A percentile compares a stretch with the other conserved stretches of the same genome.
Evolutionary conservation across 2,329 filamentous ascomycete species (phyloP).

Genomic region (Sphaceloma murrayae): DNA sequence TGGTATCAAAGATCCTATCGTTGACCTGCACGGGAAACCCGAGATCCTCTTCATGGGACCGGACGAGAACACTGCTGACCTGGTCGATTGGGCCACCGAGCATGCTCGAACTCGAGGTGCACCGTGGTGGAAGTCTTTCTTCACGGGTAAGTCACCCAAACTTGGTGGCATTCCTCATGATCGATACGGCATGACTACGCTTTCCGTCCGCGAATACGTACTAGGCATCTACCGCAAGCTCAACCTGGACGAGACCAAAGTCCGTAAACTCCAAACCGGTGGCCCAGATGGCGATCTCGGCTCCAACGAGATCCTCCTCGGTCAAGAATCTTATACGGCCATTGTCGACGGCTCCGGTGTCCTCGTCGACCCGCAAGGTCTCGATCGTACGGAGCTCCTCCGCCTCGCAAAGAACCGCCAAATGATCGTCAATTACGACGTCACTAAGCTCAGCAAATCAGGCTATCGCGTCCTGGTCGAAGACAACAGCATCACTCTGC

Average conservation of each 20-base stretch:
- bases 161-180: slow-evolving; percentile 96
- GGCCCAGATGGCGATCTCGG: slow-evolving; percentile 94
- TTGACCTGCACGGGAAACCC: slow-evolving; percentile 87
- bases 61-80: slow-evolving; percentile 94
- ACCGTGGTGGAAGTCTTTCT: slow-evolving; percentile 99
- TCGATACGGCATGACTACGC: slow-evolving; percentile 91
- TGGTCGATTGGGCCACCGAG: slow-evolving; percentile 97
- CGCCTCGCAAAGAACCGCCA: slow-evolving; percentile 75
- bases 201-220: slow-evolving; percentile 93
- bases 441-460: slow-evolving; percentile 71
- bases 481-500: slow-evolving; percentile 79
- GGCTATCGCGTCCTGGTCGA: slow-evolving; percentile 91
- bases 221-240: slow-evolving; percentile 96
- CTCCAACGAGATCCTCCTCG: slow-evolving; percentile 93
- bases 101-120: slow-evolving; percentile 80
- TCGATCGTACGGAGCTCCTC: slow-evolving; percentile 73
- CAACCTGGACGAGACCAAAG: slow-evolving; percentile 71
- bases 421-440: slow-evolving; percentile 85
- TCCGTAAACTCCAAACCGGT: slow-evolving; percentile 94
- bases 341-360: slow-evolving; percentile 97
- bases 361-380: slow-evolving; percentile 80
- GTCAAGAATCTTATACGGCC: slow-evolving; percentile 89
- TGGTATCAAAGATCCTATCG: slow-evolving; percentile 97
- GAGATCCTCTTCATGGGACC: slow-evolving; percentile 98
- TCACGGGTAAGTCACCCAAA: slow-evolving; percentile 95